These are phyloP conservation scores for Ceriops zippeliana DNA, from an alignment of 345 rosid genomes.

Conservation along the genomic window DNA sequence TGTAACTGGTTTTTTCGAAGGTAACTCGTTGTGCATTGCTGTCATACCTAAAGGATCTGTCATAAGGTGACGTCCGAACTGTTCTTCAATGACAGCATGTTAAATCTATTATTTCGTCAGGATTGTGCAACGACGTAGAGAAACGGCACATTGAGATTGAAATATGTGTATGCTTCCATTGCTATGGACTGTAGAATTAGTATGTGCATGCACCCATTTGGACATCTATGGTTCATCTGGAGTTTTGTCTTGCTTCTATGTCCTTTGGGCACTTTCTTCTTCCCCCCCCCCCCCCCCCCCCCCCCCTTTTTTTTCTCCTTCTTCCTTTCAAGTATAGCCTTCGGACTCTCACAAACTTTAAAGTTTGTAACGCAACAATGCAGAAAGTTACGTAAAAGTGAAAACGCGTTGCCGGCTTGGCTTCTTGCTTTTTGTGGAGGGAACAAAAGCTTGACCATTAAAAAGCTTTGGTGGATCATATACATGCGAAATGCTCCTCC, in stretches of 20 bases:
- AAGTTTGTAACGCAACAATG: not conserved
- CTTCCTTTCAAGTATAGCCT: not conserved
- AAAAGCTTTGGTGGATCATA: not conserved
- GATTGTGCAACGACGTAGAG: too few relatives aligned
- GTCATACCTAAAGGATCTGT: too few relatives aligned
- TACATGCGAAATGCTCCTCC: too few relatives aligned
- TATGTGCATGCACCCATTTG: not conserved
- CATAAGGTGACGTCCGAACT: too few relatives aligned
- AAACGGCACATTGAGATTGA: too few relatives aligned
- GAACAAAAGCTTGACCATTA: not conserved
- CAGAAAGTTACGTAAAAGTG: not conserved
- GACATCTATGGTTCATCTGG: not conserved
- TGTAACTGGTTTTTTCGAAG: too few relatives aligned
- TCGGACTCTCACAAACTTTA: not conserved
- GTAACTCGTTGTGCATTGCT: too few relatives aligned
- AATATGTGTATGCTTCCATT: not conserved
- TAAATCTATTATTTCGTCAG: too few relatives aligned
- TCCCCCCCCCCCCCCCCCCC: not conserved
- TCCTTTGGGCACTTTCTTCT: not conserved
- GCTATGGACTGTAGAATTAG: not conserved
- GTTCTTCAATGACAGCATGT: too few relatives aligned
- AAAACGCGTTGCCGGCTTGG: not conserved
- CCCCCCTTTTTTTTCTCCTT: not conserved
- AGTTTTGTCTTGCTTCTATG: not conserved
- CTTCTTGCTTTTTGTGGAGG: not conserved